Evolutionary conservation across 257 asterid species (phyloP), one percentile per base, ranked within the genome.

Genomic region (Rhazya stricta): DNA sequence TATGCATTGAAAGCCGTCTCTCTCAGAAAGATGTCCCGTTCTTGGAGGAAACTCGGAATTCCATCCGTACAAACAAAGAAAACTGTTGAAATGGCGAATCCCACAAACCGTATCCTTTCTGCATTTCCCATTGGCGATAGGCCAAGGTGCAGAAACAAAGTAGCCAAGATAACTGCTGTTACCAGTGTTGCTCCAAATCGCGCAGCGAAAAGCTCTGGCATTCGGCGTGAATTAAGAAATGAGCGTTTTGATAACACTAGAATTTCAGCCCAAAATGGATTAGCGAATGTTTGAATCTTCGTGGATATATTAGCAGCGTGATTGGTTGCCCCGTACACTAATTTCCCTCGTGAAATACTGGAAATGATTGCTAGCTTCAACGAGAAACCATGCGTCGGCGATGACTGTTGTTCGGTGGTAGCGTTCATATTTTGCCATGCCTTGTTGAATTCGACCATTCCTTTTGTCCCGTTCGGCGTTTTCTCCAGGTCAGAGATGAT

Each of bases 51-150:
- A 3, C 89, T 90, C 0, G 96, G 93, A 39, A 91, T 57, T 10
- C 94, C 94, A 61, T 91, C 97, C 0, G 97, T 96, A 32, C 97
- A 91, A 4, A 92, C 90, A 85, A 88, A 91, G 88, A 91, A 91
- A 7, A 89, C 87, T 0, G 97, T 88, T 1, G 97, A 85, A 90
- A 91, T 87, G 2, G 96, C 93, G 73, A 88, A 91, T 0, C 96
- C 96, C 57, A 91, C 90, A 79, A 88, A 91, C 0, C 97, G 96
- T 7, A 91, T 80, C 32, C 97, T 72, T 70, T 91, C 97, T 39
- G 85, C 91, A 4, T 90, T 77, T 4, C 97, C 96, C 57, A 85
- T 85, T 0, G 97, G 96, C 3, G 96, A 86, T 70, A 86, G 79
- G 57, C 90, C 97, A 25, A 90, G 89, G 25, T 80, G 62, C 91